A percentile compares a stretch with the other conserved stretches of the same genome.
Evolutionary conservation across 129 eudicot genomes (phyloP).

Genomic region (Silybum marianum): DNA sequence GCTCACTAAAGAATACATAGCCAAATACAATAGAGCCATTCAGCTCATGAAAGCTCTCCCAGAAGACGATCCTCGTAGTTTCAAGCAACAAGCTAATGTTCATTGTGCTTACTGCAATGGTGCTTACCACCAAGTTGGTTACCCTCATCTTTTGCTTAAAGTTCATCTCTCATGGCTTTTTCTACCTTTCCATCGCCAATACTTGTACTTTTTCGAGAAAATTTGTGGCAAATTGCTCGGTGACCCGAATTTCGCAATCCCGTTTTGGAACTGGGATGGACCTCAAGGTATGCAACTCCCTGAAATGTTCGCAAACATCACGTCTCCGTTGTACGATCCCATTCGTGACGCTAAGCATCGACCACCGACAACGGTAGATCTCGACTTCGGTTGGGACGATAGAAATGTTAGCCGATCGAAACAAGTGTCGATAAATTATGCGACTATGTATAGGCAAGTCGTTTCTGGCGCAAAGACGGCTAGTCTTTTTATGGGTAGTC

Average conservation of each 20-base stretch:
- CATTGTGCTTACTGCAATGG: constrained; percentile 79
- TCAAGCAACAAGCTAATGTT: constrained; percentile 59
- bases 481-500: constrained; percentile 49
- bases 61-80: constrained; percentile 55
- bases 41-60: constrained; percentile 66
- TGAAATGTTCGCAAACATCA: constrained; percentile 37
- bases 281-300: constrained; percentile 61
- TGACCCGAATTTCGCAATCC: constrained; percentile 55
- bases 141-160: constrained; percentile 51
- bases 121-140: constrained; percentile 55
- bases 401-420: constrained; percentile 26
- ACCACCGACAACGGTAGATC: constrained; percentile 47
- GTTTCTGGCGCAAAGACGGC: constrained; percentile 43
- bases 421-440: constrained; percentile 45
- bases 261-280: constrained; percentile 61
- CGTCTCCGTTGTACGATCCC: constrained; percentile 43
- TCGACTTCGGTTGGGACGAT: constrained; percentile 41
- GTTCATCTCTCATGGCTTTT: constrained; percentile 67
- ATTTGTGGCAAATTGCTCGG: constrained; percentile 52
- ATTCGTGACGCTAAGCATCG: constrained; percentile 38
- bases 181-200: constrained; percentile 64
- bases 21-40: constrained; percentile 51
- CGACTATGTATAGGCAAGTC: constrained; percentile 55
- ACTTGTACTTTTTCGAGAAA: constrained; percentile 58
- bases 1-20: constrained; percentile 37